These are phyloP conservation scores for Cladorrhinum sp. DNA, from an alignment of 2,329 filamentous ascomycete species.

Conservation along the genomic window DNA sequence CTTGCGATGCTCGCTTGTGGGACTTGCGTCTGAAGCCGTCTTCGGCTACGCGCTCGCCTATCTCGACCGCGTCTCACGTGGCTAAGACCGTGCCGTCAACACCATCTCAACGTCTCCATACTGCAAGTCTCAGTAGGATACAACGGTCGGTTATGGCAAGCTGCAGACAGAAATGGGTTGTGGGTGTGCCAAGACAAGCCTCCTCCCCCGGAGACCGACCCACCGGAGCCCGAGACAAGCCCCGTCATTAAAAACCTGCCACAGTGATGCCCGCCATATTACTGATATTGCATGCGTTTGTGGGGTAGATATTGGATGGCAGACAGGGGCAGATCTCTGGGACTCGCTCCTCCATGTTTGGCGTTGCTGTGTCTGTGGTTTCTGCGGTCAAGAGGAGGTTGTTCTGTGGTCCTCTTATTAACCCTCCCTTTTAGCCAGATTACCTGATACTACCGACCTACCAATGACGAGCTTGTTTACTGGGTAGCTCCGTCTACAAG, in stretches of 20 bases:
- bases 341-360: conserved; percentile 6
- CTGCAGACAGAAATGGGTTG: conserved; percentile 1
- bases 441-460: conserved; percentile 25
- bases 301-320: conserved; percentile 26
- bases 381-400: conserved; percentile 23
- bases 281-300: conserved; percentile 30
- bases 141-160: conserved; percentile 2
- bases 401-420: conserved; percentile 19
- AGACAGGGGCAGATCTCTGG: conserved; percentile 15
- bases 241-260: conserved; percentile 14
- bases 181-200: background rate
- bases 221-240: conserved; percentile 13
- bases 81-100: conserved; percentile 10
- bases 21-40: conserved; percentile 7
- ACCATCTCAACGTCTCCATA: background rate
- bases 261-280: conserved; percentile 20
- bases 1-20: conserved; percentile 6
- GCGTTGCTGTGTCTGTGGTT: background rate
- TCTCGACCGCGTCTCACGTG: conserved; percentile 18
- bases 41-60: conserved; percentile 15
- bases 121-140: background rate
- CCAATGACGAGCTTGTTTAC: conserved; percentile 12
- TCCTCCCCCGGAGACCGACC: conserved; percentile 15
- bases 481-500: conserved; percentile 1
- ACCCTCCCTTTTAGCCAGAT: conserved; percentile 30